Conservation (phyloP, 78 protist species). For the Planoprotostelium fungivorum region DNA sequence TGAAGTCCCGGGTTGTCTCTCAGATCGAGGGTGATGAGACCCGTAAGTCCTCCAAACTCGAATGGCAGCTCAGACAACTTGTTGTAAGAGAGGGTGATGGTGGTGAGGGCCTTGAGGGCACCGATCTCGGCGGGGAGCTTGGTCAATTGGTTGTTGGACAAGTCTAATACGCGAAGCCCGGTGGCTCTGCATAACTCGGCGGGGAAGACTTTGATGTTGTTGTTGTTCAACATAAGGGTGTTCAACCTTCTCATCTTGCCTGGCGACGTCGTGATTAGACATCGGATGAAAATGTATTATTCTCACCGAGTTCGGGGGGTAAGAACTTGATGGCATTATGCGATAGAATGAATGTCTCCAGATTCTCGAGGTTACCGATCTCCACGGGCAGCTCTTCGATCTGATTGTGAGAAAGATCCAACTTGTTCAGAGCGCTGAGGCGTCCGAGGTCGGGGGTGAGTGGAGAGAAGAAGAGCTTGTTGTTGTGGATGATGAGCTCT, state of each 20-base stretch:
- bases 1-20: slow-evolving; percentile 63
- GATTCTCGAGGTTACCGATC: slow-evolving; percentile 14
- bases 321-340: slow-evolving; percentile 48
- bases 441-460: slow-evolving; percentile 48
- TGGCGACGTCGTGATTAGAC: neutral
- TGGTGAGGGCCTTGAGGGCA: slow-evolving; percentile 24
- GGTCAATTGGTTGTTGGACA: slow-evolving; percentile 41
- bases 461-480: slow-evolving; percentile 67
- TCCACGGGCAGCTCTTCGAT: slow-evolving; percentile 62
- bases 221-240: slow-evolving; percentile 30
- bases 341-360: slow-evolving; percentile 51
- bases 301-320: slow-evolving; percentile 58
- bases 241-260: slow-evolving; percentile 27
- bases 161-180: slow-evolving; percentile 33
- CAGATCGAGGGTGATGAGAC: slow-evolving; percentile 51
- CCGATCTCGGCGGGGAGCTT: slow-evolving; percentile 59
- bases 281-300: neutral
- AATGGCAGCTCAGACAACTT: slow-evolving; percentile 53
- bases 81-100: slow-evolving; percentile 45
- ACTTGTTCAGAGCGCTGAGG: slow-evolving; percentile 28
- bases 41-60: slow-evolving; percentile 28
- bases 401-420: slow-evolving; percentile 59
- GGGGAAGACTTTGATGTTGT: slow-evolving; percentile 46
- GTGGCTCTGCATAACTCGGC: slow-evolving; percentile 47
- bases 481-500: slow-evolving; percentile 31